These are phyloP conservation scores for Myxozyma geophila DNA, from an alignment of 805 yeast species.

Conservation along the genomic window DNA sequence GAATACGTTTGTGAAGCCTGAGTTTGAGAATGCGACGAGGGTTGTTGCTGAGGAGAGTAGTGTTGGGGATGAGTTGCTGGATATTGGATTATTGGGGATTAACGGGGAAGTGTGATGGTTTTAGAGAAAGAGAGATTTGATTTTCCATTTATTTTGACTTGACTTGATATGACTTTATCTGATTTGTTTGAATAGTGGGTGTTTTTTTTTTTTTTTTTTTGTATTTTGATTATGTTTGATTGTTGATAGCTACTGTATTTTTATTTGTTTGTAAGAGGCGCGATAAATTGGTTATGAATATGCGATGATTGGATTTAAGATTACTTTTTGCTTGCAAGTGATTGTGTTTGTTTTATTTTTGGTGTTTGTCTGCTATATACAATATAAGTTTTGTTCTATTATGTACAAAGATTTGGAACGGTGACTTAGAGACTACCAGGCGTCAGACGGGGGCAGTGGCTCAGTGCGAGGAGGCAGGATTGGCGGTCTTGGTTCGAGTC, in stretches of 20 bases:
- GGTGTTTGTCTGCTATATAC: conserved; percentile 1
- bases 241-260: background rate
- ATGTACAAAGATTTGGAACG: background rate
- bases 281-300: background rate
- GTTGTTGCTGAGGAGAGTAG: background rate
- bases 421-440: background rate
- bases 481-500: background rate
- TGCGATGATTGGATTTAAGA: background rate
- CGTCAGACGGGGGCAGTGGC: conserved; percentile 13
- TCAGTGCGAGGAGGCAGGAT: background rate
- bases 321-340: background rate
- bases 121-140: background rate
- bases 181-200: background rate
- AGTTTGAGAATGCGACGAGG: background rate
- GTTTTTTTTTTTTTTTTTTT: background rate
- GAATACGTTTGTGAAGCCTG: conserved; percentile 11
- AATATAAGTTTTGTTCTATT: background rate
- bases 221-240: background rate
- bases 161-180: background rate
- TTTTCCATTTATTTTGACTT: background rate
- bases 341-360: background rate
- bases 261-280: background rate
- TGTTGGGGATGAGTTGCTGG: conserved; percentile 17
- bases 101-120: background rate
- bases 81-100: conserved; percentile 15